Conservation (phyloP, 2,329 filamentous ascomycete species). For the Apiospora phragmitis region DNA sequence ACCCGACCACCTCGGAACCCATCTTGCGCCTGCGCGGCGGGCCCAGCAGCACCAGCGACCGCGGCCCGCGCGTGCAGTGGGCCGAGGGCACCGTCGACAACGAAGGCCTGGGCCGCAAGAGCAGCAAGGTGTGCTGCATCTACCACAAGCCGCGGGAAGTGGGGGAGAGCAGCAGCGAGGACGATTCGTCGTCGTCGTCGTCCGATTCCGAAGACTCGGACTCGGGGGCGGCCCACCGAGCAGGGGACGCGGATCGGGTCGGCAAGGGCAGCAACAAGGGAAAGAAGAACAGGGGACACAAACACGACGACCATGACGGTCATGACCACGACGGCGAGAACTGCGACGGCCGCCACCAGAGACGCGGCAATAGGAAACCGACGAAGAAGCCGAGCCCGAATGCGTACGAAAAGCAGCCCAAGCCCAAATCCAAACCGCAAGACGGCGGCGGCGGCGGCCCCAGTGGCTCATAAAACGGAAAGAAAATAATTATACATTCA, state of each 20-base stretch:
- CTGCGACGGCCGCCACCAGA: constrained; percentile 36
- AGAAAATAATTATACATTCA: neutral
- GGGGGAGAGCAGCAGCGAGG: constrained; percentile 77
- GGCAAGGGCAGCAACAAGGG: constrained; percentile 3
- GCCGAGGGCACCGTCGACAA: constrained; percentile 93
- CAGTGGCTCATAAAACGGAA: neutral
- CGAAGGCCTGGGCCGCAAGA: constrained; percentile 91
- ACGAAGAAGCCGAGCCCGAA: constrained; percentile 67
- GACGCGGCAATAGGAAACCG: constrained; percentile 40
- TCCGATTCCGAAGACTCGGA: constrained; percentile 55
- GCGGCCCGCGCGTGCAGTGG: constrained; percentile 77
- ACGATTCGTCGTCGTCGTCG: constrained; percentile 57
- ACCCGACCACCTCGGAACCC: constrained; percentile 21
- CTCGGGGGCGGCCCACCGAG: constrained; percentile 46
- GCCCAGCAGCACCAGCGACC: constrained; percentile 32
- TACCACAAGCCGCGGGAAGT: constrained; percentile 84
- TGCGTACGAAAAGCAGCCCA: constrained; percentile 77
- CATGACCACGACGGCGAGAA: constrained; percentile 39
- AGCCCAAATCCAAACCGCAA: constrained; percentile 43
- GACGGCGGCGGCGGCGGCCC: constrained; percentile 11
- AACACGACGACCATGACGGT: constrained; percentile 30
- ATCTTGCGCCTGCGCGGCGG: constrained; percentile 56
- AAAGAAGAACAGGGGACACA: constrained; percentile 17
- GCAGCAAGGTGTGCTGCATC: constrained; percentile 99
- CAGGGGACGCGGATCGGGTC: constrained; percentile 13